A percentile compares a stretch with the other conserved stretches of the same genome.
These are phyloP conservation scores for Dissophora globulifera DNA, from an alignment of 192 early-diverging fungal genomes.

Conservation along the genomic window DNA sequence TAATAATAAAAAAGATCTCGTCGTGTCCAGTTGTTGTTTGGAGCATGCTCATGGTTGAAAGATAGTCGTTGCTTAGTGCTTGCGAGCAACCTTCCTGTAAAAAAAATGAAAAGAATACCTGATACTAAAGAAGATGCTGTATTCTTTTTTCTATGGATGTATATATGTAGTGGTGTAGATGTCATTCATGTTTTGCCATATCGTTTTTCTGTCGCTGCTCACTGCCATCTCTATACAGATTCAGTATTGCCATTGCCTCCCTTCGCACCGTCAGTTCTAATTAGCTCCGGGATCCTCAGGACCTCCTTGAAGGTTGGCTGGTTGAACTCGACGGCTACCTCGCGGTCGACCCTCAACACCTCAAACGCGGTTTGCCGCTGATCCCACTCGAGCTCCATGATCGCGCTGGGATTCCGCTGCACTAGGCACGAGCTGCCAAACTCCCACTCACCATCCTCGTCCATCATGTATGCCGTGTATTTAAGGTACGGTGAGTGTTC, in stretches of 20 bases:
- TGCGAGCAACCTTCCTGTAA: too few relatives aligned
- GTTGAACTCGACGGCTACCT: conserved; percentile 24
- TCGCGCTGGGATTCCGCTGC: conserved; percentile 38
- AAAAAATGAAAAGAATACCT: too few relatives aligned
- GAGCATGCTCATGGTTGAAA: too few relatives aligned
- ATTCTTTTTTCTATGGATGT: too few relatives aligned
- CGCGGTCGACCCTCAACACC: conserved; percentile 21
- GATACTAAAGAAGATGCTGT: neutral
- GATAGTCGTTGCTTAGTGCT: too few relatives aligned
- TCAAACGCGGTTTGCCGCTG: conserved; percentile 35
- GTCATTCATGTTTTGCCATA: too few relatives aligned
- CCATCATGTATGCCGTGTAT: conserved; percentile 42
- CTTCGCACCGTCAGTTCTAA: conserved; percentile 29
- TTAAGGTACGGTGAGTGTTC: conserved; percentile 30
- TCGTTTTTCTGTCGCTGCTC: too few relatives aligned
- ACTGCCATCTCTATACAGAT: too few relatives aligned
- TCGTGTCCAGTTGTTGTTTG: too few relatives aligned
- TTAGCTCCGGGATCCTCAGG: conserved; percentile 26
- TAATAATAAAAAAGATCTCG: too few relatives aligned
- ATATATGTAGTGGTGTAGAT: too few relatives aligned
- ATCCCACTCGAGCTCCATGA: conserved; percentile 48
- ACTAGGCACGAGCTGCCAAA: conserved; percentile 55
- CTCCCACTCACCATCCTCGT: conserved; percentile 59
- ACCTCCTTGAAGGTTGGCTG: conserved; percentile 8
- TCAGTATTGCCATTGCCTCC: conserved; percentile 38